These are phyloP conservation scores for Metrosideros polymorpha DNA, from an alignment of 441 rosid genomes.

Conservation along the genomic window DNA sequence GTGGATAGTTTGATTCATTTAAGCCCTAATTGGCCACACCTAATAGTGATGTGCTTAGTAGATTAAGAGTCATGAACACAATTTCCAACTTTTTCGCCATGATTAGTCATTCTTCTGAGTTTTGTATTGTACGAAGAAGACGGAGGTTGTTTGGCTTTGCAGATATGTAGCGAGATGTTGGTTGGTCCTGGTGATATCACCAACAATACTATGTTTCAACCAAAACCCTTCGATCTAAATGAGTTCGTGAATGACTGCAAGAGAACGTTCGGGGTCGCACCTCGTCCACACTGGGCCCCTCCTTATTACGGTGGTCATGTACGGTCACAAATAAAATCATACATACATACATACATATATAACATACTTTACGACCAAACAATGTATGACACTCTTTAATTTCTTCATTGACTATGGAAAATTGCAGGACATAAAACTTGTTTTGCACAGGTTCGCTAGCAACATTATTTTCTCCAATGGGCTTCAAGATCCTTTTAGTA, in stretches of 20 bases:
- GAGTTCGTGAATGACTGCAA: accelerated
- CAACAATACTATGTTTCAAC: not conserved
- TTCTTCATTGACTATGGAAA: not conserved
- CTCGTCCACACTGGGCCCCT: too few relatives aligned
- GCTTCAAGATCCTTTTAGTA: slow-evolving; percentile 65
- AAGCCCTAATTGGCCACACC: too few relatives aligned
- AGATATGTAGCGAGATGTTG: not conserved
- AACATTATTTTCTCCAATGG: slow-evolving; percentile 84
- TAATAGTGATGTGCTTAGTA: not conserved
- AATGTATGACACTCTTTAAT: not conserved
- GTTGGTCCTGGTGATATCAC: accelerated
- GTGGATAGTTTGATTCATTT: not conserved
- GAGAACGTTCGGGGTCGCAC: not conserved
- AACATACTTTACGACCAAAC: not conserved
- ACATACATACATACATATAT: not conserved
- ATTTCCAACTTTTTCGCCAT: too few relatives aligned
- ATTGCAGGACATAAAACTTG: slow-evolving; percentile 46
- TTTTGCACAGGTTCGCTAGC: slow-evolving; percentile 61
- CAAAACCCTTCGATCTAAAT: not conserved
- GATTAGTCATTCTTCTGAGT: too few relatives aligned
- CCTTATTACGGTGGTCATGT: too few relatives aligned
- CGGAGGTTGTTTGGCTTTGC: not conserved
- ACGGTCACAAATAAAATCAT: too few relatives aligned
- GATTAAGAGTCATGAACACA: too few relatives aligned
- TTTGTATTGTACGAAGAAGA: not conserved